Evolutionary conservation across 192 early-diverging fungal genomes (phyloP), one percentile per base, ranked within the genome.

Genomic region (Podila verticillata): DNA sequence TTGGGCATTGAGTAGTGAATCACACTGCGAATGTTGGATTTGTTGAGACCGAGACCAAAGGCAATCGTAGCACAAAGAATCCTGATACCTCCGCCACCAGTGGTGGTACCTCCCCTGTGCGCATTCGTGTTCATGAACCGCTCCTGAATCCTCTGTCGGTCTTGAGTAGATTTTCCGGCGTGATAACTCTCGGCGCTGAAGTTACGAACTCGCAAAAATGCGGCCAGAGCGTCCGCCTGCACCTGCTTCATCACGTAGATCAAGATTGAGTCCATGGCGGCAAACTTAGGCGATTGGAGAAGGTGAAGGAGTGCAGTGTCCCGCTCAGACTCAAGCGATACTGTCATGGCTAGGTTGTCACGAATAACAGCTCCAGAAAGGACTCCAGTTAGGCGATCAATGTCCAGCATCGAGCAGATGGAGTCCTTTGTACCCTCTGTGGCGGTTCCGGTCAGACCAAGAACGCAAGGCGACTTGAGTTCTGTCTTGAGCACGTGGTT

Each of bases 171-270:
- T 73, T 92, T 92, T 24, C 90, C 92, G 2, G 93, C 92, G 77
- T 96, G 95, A 58, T 96, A 96, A 62, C 86, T 83, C 57, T 93
- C 92, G 0, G 93, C 93, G 22, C 84, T 84, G 7, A 94, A 86
- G 51, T 87, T 86, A 1, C 91, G 83, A 24, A 87, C 86, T 6
- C 90, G 87, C 35, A 95, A 78, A 68, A 90, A 92, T 47, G 87
- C 86, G 5, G 93, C 92, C 10, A 95, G 36, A 2, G 83, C 82
- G 62, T 95, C 93, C 0, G 93, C 93, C 39, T 89, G 91, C 61
- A 81, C 72, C 75, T 95, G 87, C 5, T 84, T 87, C 57, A 83
- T 68, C 6, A 88, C 86, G 51, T 95, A 95, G 35, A 95, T 87
- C 70, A 95, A 87, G 36, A 94, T 86, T 9, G 91, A 86, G 4